Percentiles rank a stretch among this genome's conserved stretches.
Evolutionary conservation across 441 rosid species (phyloP).

Genomic region (Populus hybrid): DNA sequence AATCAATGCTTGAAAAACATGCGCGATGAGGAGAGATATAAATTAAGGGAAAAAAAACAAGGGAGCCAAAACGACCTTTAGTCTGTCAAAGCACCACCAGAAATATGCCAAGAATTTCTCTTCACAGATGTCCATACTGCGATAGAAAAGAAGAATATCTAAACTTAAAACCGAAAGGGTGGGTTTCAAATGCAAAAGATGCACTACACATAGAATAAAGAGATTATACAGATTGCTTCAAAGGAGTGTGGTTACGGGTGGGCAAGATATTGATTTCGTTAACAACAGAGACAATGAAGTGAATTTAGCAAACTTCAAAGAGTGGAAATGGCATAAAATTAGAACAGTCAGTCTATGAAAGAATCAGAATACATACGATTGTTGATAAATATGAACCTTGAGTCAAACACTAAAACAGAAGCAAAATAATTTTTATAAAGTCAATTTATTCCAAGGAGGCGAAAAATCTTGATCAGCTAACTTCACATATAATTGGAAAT

Average conservation of each 20-base stretch:
- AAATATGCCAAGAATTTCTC: constrained; percentile 91
- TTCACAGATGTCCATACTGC: constrained; percentile 74
- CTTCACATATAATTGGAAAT: neutral
- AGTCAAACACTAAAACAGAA: constrained; percentile 1
- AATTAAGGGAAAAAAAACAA: too few species aligned
- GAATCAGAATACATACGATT: neutral
- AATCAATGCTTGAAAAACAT: neutral
- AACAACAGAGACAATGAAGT: neutral
- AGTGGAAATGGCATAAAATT: neutral
- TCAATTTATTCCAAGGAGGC: neutral
- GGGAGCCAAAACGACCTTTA: constrained; percentile 51
- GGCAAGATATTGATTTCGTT: neutral
- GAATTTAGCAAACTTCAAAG: neutral
- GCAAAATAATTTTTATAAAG: neutral
- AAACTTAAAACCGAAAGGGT: neutral
- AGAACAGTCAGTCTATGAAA: neutral
- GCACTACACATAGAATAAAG: neutral
- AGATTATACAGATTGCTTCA: neutral
- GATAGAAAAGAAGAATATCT: constrained; percentile 20
- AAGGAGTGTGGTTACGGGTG: neutral
- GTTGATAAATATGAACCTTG: neutral
- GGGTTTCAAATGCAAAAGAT: constrained; percentile 6
- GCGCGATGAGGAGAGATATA: neutral
- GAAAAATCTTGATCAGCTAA: neutral
- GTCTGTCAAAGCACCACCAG: constrained; percentile 96